Conservation (phyloP, 2,329 filamentous ascomycete genomes). For the Elsinoe arachidis region DNA sequence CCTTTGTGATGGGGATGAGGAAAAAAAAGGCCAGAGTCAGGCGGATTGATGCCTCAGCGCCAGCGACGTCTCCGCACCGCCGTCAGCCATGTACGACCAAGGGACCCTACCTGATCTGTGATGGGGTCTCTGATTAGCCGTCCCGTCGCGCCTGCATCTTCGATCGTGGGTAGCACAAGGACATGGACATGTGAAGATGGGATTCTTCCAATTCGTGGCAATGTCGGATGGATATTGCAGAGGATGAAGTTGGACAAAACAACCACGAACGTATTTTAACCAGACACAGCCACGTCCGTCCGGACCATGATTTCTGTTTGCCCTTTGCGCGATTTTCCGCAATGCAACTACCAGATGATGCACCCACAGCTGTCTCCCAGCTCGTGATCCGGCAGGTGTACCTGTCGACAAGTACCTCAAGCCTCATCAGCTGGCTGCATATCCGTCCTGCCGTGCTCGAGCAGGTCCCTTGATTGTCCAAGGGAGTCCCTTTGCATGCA, state of each 20-base stretch:
- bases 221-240: neutral
- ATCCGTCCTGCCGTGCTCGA: slow-evolving; percentile 3
- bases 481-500: too few relatives aligned
- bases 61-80: neutral
- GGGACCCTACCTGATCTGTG: neutral
- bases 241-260: neutral
- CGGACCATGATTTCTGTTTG: neutral
- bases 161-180: neutral
- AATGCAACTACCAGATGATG: neutral
- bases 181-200: too few relatives aligned
- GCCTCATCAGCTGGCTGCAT: neutral
- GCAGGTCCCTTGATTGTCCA: too few relatives aligned
- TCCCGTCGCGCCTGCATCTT: neutral
- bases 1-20: neutral
- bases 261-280: neutral
- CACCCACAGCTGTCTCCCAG: neutral
- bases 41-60: neutral
- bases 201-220: neutral
- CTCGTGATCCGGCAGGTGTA: slow-evolving; percentile 4
- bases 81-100: neutral
- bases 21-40: neutral
- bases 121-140: neutral
- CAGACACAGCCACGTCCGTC: neutral
- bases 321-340: slow-evolving; percentile 3
- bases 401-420: neutral